These are phyloP conservation scores for Aspergillus ochraceoroseus DNA, from an alignment of 2,329 filamentous ascomycete genomes.

Conservation along the genomic window DNA sequence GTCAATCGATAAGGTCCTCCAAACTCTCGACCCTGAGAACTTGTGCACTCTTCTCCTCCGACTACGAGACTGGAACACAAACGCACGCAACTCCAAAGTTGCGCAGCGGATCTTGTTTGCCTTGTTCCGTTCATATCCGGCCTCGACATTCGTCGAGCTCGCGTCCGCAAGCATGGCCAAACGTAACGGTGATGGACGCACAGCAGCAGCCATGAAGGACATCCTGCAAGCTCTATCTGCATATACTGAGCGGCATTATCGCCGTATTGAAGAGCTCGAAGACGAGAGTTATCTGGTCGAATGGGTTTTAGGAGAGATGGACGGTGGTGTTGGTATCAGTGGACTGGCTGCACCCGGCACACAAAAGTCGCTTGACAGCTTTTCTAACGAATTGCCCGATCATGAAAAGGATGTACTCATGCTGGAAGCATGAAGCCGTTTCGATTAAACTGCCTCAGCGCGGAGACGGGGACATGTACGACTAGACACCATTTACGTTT, in stretches of 20 bases:
- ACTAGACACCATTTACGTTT: conserved; percentile 15
- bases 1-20: conserved; percentile 75
- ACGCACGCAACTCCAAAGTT: conserved; percentile 76
- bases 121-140: conserved; percentile 74
- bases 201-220: conserved; percentile 66
- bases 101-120: conserved; percentile 80
- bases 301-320: conserved; percentile 92
- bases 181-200: conserved; percentile 30
- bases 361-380: conserved; percentile 15
- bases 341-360: conserved; percentile 24
- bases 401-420: conserved; percentile 41
- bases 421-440: conserved; percentile 29
- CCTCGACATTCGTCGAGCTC: conserved; percentile 67
- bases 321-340: conserved; percentile 54
- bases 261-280: conserved; percentile 78
- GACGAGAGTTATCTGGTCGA: conserved; percentile 94
- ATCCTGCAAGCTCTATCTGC: conserved; percentile 79
- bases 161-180: conserved; percentile 41
- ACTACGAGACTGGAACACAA: conserved; percentile 95
- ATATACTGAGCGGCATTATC: conserved; percentile 92
- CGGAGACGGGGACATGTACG: conserved; percentile 20
- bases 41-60: conserved; percentile 76
- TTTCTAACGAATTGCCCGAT: conserved; percentile 22
- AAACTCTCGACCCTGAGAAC: conserved; percentile 74
- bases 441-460: not conserved